These are phyloP conservation scores for Lepidium didymum DNA, from an alignment of 345 rosid species.

Conservation along the genomic window DNA sequence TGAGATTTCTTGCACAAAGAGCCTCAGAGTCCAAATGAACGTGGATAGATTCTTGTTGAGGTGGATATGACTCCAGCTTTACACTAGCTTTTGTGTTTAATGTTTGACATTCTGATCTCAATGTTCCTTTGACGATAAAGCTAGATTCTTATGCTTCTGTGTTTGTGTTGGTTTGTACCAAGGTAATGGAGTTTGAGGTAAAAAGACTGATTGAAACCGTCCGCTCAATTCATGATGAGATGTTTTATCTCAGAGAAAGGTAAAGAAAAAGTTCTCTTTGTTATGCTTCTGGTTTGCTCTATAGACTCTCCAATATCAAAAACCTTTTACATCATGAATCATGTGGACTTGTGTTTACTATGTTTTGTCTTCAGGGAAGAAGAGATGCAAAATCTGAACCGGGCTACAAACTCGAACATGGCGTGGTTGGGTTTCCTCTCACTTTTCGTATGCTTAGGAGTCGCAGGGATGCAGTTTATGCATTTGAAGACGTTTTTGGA, in stretches of 20 bases:
- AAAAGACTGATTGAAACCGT: slow-evolving; percentile 66
- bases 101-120: background rate
- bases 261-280: slow-evolving; percentile 1
- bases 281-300: background rate
- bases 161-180: slow-evolving; percentile 16
- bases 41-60: background rate
- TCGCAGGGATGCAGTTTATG: slow-evolving; percentile 71
- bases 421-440: slow-evolving; percentile 55
- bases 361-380: slow-evolving; percentile 47
- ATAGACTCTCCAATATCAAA: background rate
- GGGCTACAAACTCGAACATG: slow-evolving; percentile 64
- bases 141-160: slow-evolving; percentile 3
- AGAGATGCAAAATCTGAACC: slow-evolving; percentile 78
- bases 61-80: background rate
- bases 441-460: slow-evolving; percentile 65
- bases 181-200: slow-evolving; percentile 81
- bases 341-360: background rate
- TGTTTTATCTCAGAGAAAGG: slow-evolving; percentile 89
- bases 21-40: background rate
- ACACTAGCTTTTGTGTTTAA: background rate
- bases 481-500: slow-evolving; percentile 83
- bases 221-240: slow-evolving; percentile 69
- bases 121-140: background rate
- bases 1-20: background rate
- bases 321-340: background rate